Conservation (phyloP, 805 yeast genomes). For the Saturnispora kantuleensis region DNA sequence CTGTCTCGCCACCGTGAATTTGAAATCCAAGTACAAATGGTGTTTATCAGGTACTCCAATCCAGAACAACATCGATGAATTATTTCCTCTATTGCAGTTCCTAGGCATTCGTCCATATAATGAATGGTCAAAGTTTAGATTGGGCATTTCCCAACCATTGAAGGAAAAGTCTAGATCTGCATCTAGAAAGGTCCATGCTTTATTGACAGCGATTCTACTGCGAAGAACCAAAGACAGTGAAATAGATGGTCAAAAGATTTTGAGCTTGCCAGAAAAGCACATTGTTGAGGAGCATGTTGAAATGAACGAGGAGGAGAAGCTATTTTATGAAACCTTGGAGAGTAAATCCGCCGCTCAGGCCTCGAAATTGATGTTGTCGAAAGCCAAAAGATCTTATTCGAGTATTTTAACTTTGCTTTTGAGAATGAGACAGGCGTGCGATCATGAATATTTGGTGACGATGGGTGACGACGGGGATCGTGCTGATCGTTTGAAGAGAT, state of each 20-base stretch:
- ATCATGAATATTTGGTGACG: slow-evolving; percentile 64
- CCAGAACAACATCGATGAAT: slow-evolving; percentile 46
- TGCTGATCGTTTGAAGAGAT: slow-evolving; percentile 26
- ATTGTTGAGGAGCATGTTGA: slow-evolving; percentile 36
- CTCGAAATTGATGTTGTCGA: slow-evolving; percentile 29
- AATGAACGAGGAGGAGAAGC: slow-evolving; percentile 46
- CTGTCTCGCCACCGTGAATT: slow-evolving; percentile 35
- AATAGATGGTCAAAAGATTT: slow-evolving; percentile 72
- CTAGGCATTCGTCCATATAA: slow-evolving; percentile 55
- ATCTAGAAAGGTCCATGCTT: slow-evolving; percentile 51
- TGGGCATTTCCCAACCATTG: slow-evolving; percentile 48
- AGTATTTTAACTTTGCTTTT: slow-evolving; percentile 61
- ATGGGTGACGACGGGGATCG: slow-evolving; percentile 44
- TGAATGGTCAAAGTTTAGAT: slow-evolving; percentile 43
- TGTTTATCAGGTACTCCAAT: slow-evolving; percentile 54
- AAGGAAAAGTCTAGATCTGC: slow-evolving; percentile 26
- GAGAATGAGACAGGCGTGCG: slow-evolving; percentile 79
- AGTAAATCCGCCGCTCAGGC: slow-evolving; percentile 44
- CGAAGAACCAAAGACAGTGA: slow-evolving; percentile 63
- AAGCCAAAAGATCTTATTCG: slow-evolving; percentile 30
- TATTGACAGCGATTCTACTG: slow-evolving; percentile 63
- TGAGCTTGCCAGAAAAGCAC: slow-evolving; percentile 57
- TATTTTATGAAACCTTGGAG: slow-evolving; percentile 52
- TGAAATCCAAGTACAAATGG: slow-evolving; percentile 33
- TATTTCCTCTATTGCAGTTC: slow-evolving; percentile 42